Percentiles rank a stretch among this genome's conserved stretches.
phyloP scores from a whole-genome alignment of 208 protist species.

The Acanthamoeba lenticulata region DNA sequence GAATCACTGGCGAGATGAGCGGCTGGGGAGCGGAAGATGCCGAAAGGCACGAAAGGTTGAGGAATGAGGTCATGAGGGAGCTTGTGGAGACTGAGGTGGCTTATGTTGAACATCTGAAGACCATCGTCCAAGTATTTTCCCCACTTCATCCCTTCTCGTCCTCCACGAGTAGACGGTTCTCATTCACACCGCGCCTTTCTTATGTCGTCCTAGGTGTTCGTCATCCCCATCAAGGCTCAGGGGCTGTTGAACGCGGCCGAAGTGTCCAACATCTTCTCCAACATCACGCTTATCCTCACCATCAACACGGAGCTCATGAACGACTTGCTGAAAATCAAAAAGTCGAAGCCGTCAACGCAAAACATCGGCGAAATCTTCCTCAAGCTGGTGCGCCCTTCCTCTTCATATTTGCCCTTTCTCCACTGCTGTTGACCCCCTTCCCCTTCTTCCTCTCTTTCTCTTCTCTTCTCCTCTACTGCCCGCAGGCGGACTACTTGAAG shows the following conservation, averaged over 20 bases:
- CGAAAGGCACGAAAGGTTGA: constrained; percentile 49
- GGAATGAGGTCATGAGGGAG: constrained; percentile 60
- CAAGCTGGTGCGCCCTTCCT: not conserved
- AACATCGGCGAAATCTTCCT: constrained; percentile 66
- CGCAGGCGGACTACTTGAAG: constrained; percentile 55
- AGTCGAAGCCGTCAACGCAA: constrained; percentile 54
- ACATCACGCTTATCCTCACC: constrained; percentile 57
- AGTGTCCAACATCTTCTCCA: constrained; percentile 51
- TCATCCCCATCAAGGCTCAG: constrained; percentile 37
- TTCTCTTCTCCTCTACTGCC: not conserved
- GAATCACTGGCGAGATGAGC: no score
- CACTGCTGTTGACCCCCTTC: not conserved
- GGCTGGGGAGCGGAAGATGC: constrained; percentile 16
- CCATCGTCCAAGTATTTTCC: constrained; percentile 10
- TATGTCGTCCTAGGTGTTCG: not conserved
- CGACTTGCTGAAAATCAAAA: constrained; percentile 41
- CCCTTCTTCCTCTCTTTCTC: not conserved
- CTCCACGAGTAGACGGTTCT: not conserved
- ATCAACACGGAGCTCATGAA: constrained; percentile 65
- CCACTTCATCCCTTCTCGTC: not conserved
- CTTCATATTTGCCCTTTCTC: not conserved
- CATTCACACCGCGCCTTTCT: not conserved
- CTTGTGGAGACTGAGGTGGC: constrained; percentile 59
- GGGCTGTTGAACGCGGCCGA: not conserved
- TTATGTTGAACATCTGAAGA: constrained; percentile 59